phyloP scores from a whole-genome alignment of 1,139 yeast species.

The Suhomyces yuchorum region DNA sequence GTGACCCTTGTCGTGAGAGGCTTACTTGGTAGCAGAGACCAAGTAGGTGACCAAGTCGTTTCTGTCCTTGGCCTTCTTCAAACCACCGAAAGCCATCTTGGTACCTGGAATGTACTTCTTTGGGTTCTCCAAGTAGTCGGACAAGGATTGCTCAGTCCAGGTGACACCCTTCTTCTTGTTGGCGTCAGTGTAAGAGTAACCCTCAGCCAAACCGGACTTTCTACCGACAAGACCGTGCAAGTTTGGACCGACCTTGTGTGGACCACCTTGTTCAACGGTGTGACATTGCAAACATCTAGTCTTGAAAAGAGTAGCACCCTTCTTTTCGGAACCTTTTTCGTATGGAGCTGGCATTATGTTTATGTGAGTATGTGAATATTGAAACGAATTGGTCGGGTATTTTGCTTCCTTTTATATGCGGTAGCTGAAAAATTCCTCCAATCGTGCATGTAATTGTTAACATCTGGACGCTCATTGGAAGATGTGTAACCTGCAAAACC shows the following conservation, averaged over 20 bases:
- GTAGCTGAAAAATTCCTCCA: conserved; percentile 10
- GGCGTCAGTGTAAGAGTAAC: conserved; percentile 96
- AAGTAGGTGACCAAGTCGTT: conserved; percentile 93
- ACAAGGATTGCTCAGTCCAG: conserved; percentile 88
- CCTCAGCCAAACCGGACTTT: conserved; percentile 87
- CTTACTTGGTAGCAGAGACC: conserved; percentile 71
- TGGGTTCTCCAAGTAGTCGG: conserved; percentile 98
- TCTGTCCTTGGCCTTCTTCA: conserved; percentile 99
- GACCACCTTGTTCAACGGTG: conserved; percentile 94
- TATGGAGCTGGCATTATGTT: conserved; percentile 59
- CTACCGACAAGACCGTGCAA: conserved; percentile 94
- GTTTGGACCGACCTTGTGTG: conserved; percentile 99
- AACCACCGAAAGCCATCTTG: conserved; percentile 99
- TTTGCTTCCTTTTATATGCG: conserved; percentile 16
- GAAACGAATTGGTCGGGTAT: not conserved
- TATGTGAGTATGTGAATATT: conserved; percentile 2
- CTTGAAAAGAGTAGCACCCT: conserved; percentile 98
- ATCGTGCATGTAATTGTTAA: conserved; percentile 15
- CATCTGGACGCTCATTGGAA: conserved; percentile 15
- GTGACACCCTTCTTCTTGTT: conserved; percentile 92
- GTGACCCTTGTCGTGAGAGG: conserved; percentile 1
- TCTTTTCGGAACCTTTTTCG: conserved; percentile 84
- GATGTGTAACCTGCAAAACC: conserved; percentile 13
- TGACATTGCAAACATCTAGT: conserved; percentile 99
- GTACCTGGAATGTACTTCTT: conserved; percentile 99